Evolutionary conservation across 1,284 basidiomycete genomes (phyloP).

Genomic region (Tilletia indica): DNA sequence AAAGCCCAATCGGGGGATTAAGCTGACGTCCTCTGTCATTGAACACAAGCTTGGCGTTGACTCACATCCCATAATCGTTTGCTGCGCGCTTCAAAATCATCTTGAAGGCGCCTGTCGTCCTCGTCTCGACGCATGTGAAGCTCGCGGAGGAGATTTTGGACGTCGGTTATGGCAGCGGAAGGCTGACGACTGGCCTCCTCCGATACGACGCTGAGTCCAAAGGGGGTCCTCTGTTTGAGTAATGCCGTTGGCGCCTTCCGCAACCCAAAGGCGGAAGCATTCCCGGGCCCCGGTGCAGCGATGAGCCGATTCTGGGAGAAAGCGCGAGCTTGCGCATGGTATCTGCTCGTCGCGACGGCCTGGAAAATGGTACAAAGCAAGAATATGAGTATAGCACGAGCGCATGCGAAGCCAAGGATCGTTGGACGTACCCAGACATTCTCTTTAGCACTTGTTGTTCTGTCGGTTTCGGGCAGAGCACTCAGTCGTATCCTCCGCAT

Average conservation of each 20-base stretch:
- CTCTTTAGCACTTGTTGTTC: neutral
- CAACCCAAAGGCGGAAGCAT: constrained; percentile 24
- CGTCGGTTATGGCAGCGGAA: constrained; percentile 36
- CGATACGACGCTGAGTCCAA: constrained; percentile 12
- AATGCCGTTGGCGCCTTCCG: constrained; percentile 14
- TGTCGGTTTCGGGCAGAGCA: neutral
- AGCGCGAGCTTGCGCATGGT: neutral
- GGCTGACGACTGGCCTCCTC: constrained; percentile 19
- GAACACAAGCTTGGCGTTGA: neutral
- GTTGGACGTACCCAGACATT: constrained; percentile 4
- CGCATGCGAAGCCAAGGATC: neutral
- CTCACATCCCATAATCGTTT: constrained; percentile 43
- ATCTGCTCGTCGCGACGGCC: constrained; percentile 2
- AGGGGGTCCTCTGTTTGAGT: neutral
- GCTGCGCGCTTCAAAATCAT: constrained; percentile 48
- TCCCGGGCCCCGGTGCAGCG: constrained; percentile 10
- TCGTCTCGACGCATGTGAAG: constrained; percentile 40
- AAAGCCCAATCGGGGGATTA: neutral
- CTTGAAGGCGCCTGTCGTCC: constrained; percentile 37
- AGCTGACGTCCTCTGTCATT: too few species aligned
- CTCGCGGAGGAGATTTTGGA: constrained; percentile 34
- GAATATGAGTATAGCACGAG: too few species aligned
- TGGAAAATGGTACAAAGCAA: neutral
- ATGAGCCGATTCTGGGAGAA: neutral
- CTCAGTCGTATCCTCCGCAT: constrained; percentile 3